These are phyloP conservation scores for Astrothelium subdiscretum DNA, from an alignment of 495 filamentous ascomycete species.

Conservation along the genomic window DNA sequence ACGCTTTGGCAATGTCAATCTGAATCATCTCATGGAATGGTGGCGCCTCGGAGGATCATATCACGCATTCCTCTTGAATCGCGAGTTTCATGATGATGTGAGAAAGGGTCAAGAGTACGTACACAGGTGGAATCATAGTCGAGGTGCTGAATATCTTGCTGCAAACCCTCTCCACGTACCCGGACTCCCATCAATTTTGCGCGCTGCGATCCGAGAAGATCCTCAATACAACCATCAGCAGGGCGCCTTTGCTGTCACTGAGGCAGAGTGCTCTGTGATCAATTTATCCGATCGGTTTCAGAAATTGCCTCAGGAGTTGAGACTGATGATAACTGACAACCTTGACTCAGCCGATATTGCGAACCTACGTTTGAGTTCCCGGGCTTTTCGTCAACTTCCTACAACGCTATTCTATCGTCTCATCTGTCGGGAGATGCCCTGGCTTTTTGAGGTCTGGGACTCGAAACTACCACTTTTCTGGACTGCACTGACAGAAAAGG, in stretches of 20 bases:
- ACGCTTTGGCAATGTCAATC: conserved; percentile 13
- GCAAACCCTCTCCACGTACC: conserved; percentile 24
- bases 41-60: conserved; percentile 14
- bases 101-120: not conserved
- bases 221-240: not conserved
- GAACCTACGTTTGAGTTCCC: conserved; percentile 14
- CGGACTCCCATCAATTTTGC: conserved; percentile 6
- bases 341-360: conserved; percentile 18
- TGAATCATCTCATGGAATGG: conserved; percentile 19
- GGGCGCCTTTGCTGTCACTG: not conserved
- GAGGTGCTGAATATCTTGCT: conserved; percentile 20
- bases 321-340: conserved; percentile 10
- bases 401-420: conserved; percentile 19
- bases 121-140: conserved; percentile 17
- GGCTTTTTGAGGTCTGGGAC: conserved; percentile 25
- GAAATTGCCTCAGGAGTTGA: conserved; percentile 20
- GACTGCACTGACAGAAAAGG: conserved; percentile 13
- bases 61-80: not conserved
- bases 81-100: not conserved
- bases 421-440: conserved; percentile 25
- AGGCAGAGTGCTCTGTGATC: not conserved
- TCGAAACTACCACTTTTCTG: conserved; percentile 4
- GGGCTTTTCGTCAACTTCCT: conserved; percentile 20
- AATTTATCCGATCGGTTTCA: conserved; percentile 12
- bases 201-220: conserved; percentile 3